Evolutionary conservation across 2,329 filamentous ascomycete genomes (phyloP), one percentile per base, ranked within the genome.

Genomic region (Tricladium varicosporioides): DNA sequence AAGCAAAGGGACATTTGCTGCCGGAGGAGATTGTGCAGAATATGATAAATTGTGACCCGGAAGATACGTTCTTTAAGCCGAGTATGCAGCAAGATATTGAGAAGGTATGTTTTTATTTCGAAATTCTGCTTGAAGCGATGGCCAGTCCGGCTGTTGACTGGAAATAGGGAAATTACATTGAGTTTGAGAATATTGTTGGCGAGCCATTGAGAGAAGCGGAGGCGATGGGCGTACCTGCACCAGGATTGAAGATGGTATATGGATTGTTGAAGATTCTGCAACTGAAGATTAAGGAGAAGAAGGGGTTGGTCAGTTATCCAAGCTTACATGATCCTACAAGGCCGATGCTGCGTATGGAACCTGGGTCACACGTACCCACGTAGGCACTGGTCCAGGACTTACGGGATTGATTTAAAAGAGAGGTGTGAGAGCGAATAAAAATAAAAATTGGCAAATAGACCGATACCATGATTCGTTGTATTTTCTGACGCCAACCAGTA

Each of bases 101-200:
- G 61, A 70, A 73, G 50, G 78, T 78, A 13, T 73, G 75, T 66
- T 69, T 65, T 45, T 33, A 51, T 27, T 16, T 13, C 10, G 19
- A 7, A 27, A 27, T 7, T 27, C 8, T 53, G 2, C 2, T 32
- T 48, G 44, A 18, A 51, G 7, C 5, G 3, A 33, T 53, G 7
- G 19, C 44, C 31, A 15, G 3, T 15, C 9, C n/a, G 9, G 2
- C 19, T 22, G n/a, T 5, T 27, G 15, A 15, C 49, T 60, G 43
- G 43, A 59, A 40, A 4, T 59, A 76, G 76, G 77, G 80, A 14
- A 83, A 82, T 63, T 79, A 75, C 52, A 78, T 82, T 74, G 80
- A 82, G 63, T 68, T 81, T 59, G 80, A 82, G 63, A 80, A 81
- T 46, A 80, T 82, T 48, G 62, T 82, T 13, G 80, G 80, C 1